phyloP scores from a whole-genome alignment of 2,329 filamentous ascomycete genomes.

The Aspergillus ochraceoroseus region DNA sequence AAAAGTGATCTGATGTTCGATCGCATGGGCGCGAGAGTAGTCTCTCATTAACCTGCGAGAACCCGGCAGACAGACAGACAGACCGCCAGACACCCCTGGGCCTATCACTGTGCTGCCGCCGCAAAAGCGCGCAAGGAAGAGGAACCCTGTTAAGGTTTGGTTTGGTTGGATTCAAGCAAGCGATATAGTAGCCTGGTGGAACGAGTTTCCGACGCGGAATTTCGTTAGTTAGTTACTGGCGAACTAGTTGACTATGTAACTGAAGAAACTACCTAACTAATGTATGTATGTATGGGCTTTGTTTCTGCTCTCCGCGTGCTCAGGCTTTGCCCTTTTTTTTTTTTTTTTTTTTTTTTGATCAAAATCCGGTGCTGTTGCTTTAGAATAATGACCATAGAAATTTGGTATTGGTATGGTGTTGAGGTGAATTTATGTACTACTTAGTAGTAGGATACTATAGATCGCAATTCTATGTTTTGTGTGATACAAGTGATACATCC shows the following conservation, averaged over 20 bases:
- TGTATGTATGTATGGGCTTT: too few species aligned
- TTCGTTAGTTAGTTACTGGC: too few species aligned
- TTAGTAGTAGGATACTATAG: not conserved
- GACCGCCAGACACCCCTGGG: too few species aligned
- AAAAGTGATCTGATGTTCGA: constrained; percentile 43
- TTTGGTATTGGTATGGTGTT: constrained; percentile 8
- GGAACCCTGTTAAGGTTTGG: too few species aligned
- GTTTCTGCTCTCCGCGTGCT: not conserved
- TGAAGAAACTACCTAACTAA: too few species aligned
- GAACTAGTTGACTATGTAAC: not conserved
- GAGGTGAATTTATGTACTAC: not conserved
- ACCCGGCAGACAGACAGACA: too few species aligned
- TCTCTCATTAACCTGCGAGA: constrained; percentile 26
- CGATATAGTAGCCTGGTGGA: constrained; percentile 5
- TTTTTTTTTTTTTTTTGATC: constrained; percentile 3
- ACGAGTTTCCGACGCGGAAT: constrained; percentile 2
- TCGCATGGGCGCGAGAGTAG: constrained; percentile 41
- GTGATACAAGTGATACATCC: too few species aligned
- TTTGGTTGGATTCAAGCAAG: not conserved
- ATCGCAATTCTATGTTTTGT: too few species aligned
- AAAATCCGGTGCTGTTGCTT: not conserved
- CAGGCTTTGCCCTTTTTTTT: not conserved
- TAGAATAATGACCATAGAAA: constrained; percentile 14
- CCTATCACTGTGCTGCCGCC: too few species aligned
- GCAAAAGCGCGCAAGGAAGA: too few species aligned